Evolutionary conservation across 306 rosid species (phyloP).

Genomic region (Cicer chorassanicum): DNA sequence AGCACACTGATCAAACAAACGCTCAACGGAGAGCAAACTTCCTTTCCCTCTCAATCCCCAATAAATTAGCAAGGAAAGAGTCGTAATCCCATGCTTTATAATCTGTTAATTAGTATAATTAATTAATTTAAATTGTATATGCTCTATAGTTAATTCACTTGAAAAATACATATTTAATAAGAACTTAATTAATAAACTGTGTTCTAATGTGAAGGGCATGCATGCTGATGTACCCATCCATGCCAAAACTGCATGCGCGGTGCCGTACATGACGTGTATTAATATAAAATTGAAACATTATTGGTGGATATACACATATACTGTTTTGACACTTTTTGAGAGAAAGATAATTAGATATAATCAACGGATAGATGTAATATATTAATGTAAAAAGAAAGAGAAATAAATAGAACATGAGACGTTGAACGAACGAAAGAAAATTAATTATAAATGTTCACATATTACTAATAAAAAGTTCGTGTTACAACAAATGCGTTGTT

Average conservation of each 20-base stretch:
- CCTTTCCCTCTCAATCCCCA: slow-evolving; percentile 36
- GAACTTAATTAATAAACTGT: background rate
- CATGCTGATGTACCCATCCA: slow-evolving; percentile 42
- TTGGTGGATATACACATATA: background rate
- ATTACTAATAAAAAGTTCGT: no score
- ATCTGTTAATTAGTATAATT: background rate
- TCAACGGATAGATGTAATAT: no score
- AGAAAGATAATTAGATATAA: no score
- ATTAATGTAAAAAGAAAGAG: no score
- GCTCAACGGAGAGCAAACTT: slow-evolving; percentile 1
- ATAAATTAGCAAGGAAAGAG: slow-evolving; percentile 29
- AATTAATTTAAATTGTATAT: background rate
- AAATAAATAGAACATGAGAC: no score
- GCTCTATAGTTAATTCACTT: background rate
- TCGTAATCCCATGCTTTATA: slow-evolving; percentile 1
- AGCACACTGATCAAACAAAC: background rate
- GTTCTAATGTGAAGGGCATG: slow-evolving; percentile 17
- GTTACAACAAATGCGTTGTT: no score
- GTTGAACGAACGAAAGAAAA: no score
- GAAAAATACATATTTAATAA: background rate
- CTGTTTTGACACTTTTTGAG: no score
- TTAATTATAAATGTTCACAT: no score
- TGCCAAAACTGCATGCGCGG: slow-evolving; percentile 40
- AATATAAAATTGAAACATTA: background rate
- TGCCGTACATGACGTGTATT: slow-evolving; percentile 11